Evolutionary conservation across 352 stramenopile species (phyloP).

Genomic region (Thraustochytrium striatum): DNA sequence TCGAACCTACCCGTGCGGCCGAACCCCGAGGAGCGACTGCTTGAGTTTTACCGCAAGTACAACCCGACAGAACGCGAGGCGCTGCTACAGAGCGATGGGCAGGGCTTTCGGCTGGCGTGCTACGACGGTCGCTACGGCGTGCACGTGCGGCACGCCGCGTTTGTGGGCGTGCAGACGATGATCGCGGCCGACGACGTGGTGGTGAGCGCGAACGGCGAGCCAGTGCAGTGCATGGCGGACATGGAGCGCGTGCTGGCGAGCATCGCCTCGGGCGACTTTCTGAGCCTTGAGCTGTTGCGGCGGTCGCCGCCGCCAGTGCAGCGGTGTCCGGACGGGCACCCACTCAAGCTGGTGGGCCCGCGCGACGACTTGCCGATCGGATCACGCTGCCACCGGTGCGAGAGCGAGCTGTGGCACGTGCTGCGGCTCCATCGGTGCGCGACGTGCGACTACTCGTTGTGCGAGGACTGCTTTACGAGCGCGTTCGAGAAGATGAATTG

Average conservation of each 20-base stretch:
- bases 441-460: constrained; percentile 28
- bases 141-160: constrained; percentile 28
- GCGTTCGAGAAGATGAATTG: constrained; percentile 37
- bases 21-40: constrained; percentile 5
- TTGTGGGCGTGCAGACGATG: constrained; percentile 44
- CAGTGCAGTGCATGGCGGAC: background rate
- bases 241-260: constrained; percentile 2
- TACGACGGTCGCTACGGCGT: constrained; percentile 37
- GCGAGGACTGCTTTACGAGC: constrained; percentile 32
- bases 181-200: constrained; percentile 36
- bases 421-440: constrained; percentile 20
- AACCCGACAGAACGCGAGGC: constrained; percentile 38
- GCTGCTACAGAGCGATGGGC: background rate
- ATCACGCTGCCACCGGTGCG: constrained; percentile 21
- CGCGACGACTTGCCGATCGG: constrained; percentile 23
- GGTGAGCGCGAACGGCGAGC: constrained; percentile 14
- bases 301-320: constrained; percentile 19
- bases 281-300: background rate
- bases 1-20: background rate
- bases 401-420: background rate
- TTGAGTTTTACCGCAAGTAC: constrained; percentile 37
- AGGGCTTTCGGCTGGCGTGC: constrained; percentile 25
- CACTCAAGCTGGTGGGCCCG: background rate
- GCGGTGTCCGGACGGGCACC: constrained; percentile 21
- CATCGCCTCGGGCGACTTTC: constrained; percentile 7